Evolutionary conservation across 306 rosid genomes (phyloP), one percentile per base, ranked within the genome.

Genomic region (Rosa multiflora): DNA sequence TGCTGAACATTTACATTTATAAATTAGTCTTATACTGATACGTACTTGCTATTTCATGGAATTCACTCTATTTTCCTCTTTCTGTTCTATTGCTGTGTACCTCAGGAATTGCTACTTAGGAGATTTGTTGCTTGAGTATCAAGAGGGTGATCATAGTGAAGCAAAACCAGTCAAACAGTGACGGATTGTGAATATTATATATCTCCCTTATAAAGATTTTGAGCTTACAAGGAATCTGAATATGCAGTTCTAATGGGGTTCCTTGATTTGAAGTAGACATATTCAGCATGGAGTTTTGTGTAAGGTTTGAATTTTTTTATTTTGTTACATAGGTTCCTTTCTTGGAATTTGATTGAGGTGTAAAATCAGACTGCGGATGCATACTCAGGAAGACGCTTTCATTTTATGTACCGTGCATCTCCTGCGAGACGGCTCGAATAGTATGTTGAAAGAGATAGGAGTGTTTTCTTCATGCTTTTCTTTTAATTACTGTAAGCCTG

Each of bases 61-160:
- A 32, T 68, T 68, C 29, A 42, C 70, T 14, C 21, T 17, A 4
- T 74, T 29, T 61, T 46, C 15, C 8, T 10, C 5, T 44, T 29
- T 2, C 69, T 68, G 21, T 48, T 61, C 68, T n/a, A 64, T 59
- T 76, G 67, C 76, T 67, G 64, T 72, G 66, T 80, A 49, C 61
- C 82, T 88, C 90, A 94, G 98, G 97, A 86, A 92, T 91, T 82
- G 94, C 96, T 87, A 86, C 97, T 5, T 94, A 94, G 98, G 85
- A 85, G 84, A 88, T 88, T 85, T 85, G 88, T 82, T 82, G 80
- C 86, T 86, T 84, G 89, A 82, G 81, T 80, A 80, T 82, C 79
- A 83, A 83, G 85, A 79, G 88, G 70, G 85, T 87, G 82, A 86
- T 83, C 68, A 82, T 86, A 89, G 85, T 87, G 86, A 85, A 88